Conservation (phyloP, 306 rosid species). For the Myrica gale region DNA sequence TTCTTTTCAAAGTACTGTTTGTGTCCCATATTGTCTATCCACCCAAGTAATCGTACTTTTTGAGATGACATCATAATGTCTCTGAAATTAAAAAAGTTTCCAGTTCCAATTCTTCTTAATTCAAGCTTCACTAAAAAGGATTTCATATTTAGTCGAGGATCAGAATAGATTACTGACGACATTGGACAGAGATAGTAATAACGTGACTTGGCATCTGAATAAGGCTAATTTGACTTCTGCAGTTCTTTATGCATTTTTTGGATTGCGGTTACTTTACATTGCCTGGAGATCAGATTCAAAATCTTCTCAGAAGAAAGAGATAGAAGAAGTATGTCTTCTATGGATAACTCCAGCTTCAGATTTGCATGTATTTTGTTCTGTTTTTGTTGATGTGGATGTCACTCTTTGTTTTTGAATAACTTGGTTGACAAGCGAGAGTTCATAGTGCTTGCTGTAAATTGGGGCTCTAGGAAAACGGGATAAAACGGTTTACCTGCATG, state of each 20-base stretch:
- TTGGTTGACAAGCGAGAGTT: not conserved
- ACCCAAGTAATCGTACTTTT: not conserved
- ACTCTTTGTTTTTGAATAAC: not conserved
- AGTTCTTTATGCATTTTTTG: conserved; percentile 93
- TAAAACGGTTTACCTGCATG: not conserved
- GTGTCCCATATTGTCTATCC: not conserved
- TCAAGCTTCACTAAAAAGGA: not conserved
- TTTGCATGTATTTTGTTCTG: not conserved
- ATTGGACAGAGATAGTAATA: not conserved
- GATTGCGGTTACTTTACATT: conserved; percentile 84
- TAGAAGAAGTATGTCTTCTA: conserved; percentile 73
- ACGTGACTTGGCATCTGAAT: not conserved
- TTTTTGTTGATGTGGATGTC: conserved; percentile 9
- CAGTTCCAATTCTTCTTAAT: not conserved
- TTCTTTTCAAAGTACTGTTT: not conserved
- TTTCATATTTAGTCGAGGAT: not conserved
- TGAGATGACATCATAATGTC: not conserved
- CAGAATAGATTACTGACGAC: not conserved
- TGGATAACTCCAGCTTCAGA: not conserved
- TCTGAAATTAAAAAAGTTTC: not conserved
- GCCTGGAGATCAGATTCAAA: conserved; percentile 98
- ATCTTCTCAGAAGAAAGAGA: conserved; percentile 93
- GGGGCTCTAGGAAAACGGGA: not conserved
- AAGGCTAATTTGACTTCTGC: conserved; percentile 28
- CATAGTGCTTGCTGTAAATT: not conserved